These are phyloP conservation scores for Passiflora organensis DNA, from an alignment of 345 rosid species.

Conservation along the genomic window DNA sequence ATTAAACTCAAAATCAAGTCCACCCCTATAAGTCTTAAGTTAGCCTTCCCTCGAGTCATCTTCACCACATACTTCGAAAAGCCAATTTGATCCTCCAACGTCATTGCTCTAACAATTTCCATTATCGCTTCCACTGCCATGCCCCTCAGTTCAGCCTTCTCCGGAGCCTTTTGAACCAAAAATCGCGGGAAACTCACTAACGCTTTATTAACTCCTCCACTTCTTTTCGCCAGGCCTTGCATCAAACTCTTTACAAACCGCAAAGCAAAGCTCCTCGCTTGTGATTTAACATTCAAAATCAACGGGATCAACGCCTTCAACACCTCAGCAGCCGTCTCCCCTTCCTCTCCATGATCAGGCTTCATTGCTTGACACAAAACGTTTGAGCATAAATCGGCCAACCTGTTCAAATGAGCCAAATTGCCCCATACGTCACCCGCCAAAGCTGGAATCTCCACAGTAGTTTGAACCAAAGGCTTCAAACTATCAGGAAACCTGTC, in stretches of 20 bases:
- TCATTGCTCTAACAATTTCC: slow-evolving; percentile 63
- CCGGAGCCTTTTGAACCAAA: slow-evolving; percentile 73
- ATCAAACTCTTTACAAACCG: slow-evolving; percentile 45
- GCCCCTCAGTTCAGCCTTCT: slow-evolving; percentile 82
- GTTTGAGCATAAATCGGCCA: slow-evolving; percentile 48
- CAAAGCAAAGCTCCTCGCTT: slow-evolving; percentile 61
- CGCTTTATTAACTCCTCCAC: slow-evolving; percentile 46
- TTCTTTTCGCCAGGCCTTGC: slow-evolving; percentile 30
- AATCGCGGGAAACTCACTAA: slow-evolving; percentile 58
- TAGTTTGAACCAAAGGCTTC: slow-evolving; percentile 65
- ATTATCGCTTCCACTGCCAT: slow-evolving; percentile 71
- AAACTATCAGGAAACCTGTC: slow-evolving; percentile 75
- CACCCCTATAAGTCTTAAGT: slow-evolving; percentile 66
- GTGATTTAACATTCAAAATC: slow-evolving; percentile 57
- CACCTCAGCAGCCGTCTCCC: slow-evolving; percentile 58
- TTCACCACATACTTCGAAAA: slow-evolving; percentile 53
- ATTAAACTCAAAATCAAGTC: slow-evolving; percentile 64
- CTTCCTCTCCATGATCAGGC: slow-evolving; percentile 61
- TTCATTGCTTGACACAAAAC: slow-evolving; percentile 47
- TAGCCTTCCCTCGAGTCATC: slow-evolving; percentile 69
- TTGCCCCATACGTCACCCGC: slow-evolving; percentile 35
- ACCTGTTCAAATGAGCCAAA: slow-evolving; percentile 23
- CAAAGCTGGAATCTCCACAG: slow-evolving; percentile 52
- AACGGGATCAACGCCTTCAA: slow-evolving; percentile 57
- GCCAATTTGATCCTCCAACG: slow-evolving; percentile 41